Percentiles rank a stretch among this genome's conserved stretches.
These are phyloP conservation scores for Boletus reticulatus DNA, from an alignment of 768 basidiomycete genomes.

Conservation along the genomic window DNA sequence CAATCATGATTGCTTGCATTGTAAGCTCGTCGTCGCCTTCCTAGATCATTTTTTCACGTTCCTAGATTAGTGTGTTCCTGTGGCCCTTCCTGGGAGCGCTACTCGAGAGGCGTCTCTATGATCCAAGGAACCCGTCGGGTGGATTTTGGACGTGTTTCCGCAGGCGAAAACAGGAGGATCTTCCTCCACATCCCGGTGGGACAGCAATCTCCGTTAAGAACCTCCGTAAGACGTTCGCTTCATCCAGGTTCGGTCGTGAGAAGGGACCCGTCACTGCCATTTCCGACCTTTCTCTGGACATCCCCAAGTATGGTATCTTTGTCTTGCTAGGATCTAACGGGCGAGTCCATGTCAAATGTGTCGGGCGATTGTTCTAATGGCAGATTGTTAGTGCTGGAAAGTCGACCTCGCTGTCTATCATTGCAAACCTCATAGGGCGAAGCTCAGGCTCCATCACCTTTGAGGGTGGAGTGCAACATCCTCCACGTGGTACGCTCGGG, in stretches of 20 bases:
- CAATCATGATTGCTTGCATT: conserved; percentile 60
- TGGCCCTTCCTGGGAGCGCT: conserved; percentile 68
- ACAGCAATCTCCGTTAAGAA: conserved; percentile 61
- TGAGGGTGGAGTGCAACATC: conserved; percentile 50
- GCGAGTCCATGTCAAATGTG: conserved; percentile 25
- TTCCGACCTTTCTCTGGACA: conserved; percentile 59
- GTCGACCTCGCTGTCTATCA: conserved; percentile 66
- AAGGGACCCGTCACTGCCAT: conserved; percentile 59
- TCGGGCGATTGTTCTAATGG: not conserved
- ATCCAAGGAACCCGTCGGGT: conserved; percentile 42
- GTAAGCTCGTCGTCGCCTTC: conserved; percentile 38
- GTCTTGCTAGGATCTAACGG: conserved; percentile 76
- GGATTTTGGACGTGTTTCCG: conserved; percentile 25
- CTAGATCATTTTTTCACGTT: conserved; percentile 34
- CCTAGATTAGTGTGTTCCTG: conserved; percentile 68
- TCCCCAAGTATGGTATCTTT: conserved; percentile 74
- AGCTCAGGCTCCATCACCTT: conserved; percentile 57
- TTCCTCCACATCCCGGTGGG: conserved; percentile 35
- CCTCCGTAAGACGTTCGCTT: conserved; percentile 56
- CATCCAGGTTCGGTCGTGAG: conserved; percentile 45
- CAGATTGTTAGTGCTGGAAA: conserved; percentile 61
- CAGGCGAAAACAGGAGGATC: conserved; percentile 3
- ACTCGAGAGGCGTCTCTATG: conserved; percentile 61
- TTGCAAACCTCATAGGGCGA: conserved; percentile 59
- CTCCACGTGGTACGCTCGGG: conserved; percentile 65